Percentiles rank a stretch among this genome's conserved stretches.
Evolutionary conservation across 257 asterid species (phyloP).

Genomic region (Ilex asprella): DNA sequence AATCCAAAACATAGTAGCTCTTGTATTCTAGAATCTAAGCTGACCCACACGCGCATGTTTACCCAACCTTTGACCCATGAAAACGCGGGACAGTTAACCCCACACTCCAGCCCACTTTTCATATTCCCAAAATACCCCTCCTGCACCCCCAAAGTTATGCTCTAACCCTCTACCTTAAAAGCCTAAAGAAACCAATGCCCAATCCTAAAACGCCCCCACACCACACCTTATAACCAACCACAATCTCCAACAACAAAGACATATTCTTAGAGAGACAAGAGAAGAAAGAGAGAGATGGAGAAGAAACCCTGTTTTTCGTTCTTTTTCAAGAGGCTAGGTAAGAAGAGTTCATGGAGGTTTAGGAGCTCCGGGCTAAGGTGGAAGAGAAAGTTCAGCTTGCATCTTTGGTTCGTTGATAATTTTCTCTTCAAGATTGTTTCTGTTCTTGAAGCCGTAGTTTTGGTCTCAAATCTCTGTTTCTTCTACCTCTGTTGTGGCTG

Average conservation of each 20-base stretch:
- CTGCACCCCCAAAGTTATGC: too few relatives aligned
- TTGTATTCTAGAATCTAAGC: too few relatives aligned
- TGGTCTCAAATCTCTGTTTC: slow-evolving; percentile 49
- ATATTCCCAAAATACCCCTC: too few relatives aligned
- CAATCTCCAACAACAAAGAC: neutral
- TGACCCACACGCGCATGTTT: too few relatives aligned
- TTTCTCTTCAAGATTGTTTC: slow-evolving; percentile 57
- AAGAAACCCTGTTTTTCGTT: slow-evolving; percentile 37
- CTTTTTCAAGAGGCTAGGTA: slow-evolving; percentile 43
- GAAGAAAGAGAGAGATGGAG: slow-evolving; percentile 22
- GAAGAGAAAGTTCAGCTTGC: slow-evolving; percentile 46
- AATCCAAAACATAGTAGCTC: too few relatives aligned
- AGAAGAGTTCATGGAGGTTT: slow-evolving; percentile 38
- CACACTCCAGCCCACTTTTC: too few relatives aligned
- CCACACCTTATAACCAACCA: slow-evolving; percentile 3
- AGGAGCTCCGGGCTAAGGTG: slow-evolving; percentile 56
- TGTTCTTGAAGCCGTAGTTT: slow-evolving; percentile 46
- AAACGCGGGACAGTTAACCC: too few relatives aligned
- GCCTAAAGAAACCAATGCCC: slow-evolving; percentile 25
- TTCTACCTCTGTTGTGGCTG: slow-evolving; percentile 81
- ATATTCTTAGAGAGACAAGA: neutral
- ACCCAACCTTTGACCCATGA: too few relatives aligned
- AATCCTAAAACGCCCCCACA: neutral
- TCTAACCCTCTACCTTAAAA: slow-evolving; percentile 1
- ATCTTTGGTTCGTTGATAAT: slow-evolving; percentile 48